Conservation (phyloP, 768 basidiomycete genomes). For the Tricholoma bakamatsutake region DNA sequence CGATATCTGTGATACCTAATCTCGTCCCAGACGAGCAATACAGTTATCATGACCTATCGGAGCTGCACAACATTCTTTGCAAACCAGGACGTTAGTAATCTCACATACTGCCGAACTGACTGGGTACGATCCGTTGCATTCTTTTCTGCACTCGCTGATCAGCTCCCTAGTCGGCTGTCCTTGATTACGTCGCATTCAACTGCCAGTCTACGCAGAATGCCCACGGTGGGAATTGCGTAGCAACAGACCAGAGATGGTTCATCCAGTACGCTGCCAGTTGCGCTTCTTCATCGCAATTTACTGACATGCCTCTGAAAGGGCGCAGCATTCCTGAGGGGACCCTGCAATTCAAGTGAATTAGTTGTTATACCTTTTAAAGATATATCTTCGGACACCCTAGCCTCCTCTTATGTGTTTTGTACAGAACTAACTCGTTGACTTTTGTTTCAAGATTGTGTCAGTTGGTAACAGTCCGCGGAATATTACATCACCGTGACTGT, state of each 20-base stretch:
- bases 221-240: slow-evolving; percentile 41
- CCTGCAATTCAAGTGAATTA: not conserved
- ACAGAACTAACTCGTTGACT: too few species aligned
- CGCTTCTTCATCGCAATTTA: not conserved
- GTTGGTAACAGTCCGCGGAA: too few species aligned
- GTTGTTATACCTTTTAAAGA: not conserved
- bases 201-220: slow-evolving; percentile 32
- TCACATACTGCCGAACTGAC: slow-evolving; percentile 1
- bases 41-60: not conserved
- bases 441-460: too few species aligned
- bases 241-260: slow-evolving; percentile 39
- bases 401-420: too few species aligned
- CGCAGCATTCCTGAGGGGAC: not conserved
- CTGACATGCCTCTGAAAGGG: not conserved
- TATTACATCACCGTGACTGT: too few species aligned
- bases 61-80: slow-evolving; percentile 1
- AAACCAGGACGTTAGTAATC: not conserved
- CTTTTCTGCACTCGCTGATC: not conserved
- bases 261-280: slow-evolving; percentile 33
- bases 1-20: not conserved
- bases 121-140: not conserved
- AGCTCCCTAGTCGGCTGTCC: not conserved
- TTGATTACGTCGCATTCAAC: not conserved
- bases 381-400: too few species aligned
- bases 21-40: not conserved